phyloP scores from a whole-genome alignment of 768 basidiomycete genomes.

The Lyophyllum decastes region DNA sequence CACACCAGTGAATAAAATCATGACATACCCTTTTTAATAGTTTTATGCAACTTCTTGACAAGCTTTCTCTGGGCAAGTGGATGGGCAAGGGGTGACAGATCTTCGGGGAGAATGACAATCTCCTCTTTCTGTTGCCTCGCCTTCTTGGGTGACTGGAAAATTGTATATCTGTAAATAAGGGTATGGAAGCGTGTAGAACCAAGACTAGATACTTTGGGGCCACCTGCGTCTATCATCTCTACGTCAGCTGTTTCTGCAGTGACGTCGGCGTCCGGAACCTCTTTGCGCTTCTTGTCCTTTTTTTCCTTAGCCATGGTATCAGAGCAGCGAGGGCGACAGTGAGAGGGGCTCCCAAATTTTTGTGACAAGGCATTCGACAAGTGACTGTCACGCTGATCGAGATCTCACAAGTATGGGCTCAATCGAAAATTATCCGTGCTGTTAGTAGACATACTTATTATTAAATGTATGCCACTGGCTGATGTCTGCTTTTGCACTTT shows the following conservation, averaged over 20 bases:
- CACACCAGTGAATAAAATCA: neutral
- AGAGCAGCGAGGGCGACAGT: neutral
- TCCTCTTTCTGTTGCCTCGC: constrained; percentile 66
- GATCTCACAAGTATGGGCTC: too few relatives aligned
- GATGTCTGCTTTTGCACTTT: too few relatives aligned
- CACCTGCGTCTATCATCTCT: constrained; percentile 43
- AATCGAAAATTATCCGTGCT: too few relatives aligned
- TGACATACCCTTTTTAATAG: constrained; percentile 81
- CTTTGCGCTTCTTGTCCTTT: constrained; percentile 71
- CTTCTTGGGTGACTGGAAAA: constrained; percentile 54
- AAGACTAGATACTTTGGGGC: constrained; percentile 26
- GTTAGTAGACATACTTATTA: too few relatives aligned
- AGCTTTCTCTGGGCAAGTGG: constrained; percentile 94
- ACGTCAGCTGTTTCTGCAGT: constrained; percentile 39
- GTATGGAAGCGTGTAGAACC: constrained; percentile 4
- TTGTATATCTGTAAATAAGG: constrained; percentile 13
- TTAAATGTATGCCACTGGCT: too few relatives aligned
- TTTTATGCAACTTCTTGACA: constrained; percentile 91
- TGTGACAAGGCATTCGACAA: constrained; percentile 11
- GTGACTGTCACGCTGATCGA: constrained; percentile 10
- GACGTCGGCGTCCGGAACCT: constrained; percentile 40
- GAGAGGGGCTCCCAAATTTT: constrained; percentile 11
- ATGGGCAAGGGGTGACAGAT: constrained; percentile 91
- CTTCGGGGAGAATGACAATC: constrained; percentile 68
- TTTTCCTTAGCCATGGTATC: constrained; percentile 67